Evolutionary conservation across 495 filamentous ascomycete genomes (phyloP), one percentile per base, ranked within the genome.

Genomic region (Pyrenula aspistea): DNA sequence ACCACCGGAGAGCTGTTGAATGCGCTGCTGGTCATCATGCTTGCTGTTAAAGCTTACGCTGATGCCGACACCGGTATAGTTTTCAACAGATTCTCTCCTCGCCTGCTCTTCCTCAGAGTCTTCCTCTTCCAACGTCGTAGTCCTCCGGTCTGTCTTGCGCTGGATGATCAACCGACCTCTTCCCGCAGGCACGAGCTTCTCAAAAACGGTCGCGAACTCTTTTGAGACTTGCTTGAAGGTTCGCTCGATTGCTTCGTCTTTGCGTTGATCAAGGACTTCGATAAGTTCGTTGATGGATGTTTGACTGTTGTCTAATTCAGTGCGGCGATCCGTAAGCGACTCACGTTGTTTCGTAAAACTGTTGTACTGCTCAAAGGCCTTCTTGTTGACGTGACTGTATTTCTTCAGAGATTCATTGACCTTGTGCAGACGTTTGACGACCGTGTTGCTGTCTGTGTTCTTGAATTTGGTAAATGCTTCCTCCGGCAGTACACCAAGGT

Each of bases 21-120:
- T 96, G 53, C 89, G 88, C 66, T 99, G 93, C 72, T 99, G 93
- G 62, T 99, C 93, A 60, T 99, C 94, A 58, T 89, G 84, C 70
- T 96, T 95, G 67, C 89, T 95, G 74, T 97, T 99, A 78, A 99
- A 99, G 60, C 88, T 92, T 22, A 99, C 93, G 61, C 86, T 90
- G 70, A 99, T 97, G n/a, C 91, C 93, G 2, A 99, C 93, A 31
- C 93, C 93, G 1, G 88, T 90, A 67, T 97, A 99, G 72, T 93
- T 95, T 69, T 97, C 94, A 1, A 97, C 92, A 53, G 81, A 83
- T 53, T 82, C 72, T n/a, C 74, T 73, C 20, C 73, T 72, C 49
- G 70, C 69, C 57, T 78, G 80, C 1, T 77, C 76, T 1, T 88
- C 84, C 0, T 74, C 76, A 20, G 91, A 87, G 4, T 85, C 77